Percentiles rank a stretch among this genome's conserved stretches.
These are phyloP conservation scores for Ophiocordyceps camponoti-saundersi DNA, from an alignment of 2,329 filamentous ascomycete genomes.

Conservation along the genomic window DNA sequence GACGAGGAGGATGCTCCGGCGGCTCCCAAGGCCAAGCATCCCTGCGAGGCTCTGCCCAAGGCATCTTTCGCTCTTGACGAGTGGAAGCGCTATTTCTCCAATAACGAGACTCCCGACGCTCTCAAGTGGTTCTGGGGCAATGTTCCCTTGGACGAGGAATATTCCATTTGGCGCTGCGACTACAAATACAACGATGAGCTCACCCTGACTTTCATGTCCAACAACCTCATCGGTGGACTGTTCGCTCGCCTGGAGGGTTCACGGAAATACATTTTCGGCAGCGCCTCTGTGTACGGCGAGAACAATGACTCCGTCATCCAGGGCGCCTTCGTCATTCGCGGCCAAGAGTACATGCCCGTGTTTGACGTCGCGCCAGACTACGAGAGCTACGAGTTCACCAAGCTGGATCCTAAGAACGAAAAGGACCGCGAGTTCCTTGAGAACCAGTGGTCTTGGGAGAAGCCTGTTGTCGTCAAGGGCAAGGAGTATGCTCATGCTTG, in stretches of 20 bases:
- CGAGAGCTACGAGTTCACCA: conserved; percentile 92
- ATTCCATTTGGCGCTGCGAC: conserved; percentile 83
- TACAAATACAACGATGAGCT: conserved; percentile 99
- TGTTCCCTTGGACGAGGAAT: conserved; percentile 80
- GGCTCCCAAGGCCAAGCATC: conserved; percentile 90
- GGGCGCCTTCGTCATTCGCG: conserved; percentile 90
- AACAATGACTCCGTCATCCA: conserved; percentile 81
- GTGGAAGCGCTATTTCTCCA: conserved; percentile 98
- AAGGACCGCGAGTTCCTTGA: conserved; percentile 79
- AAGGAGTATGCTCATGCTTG: conserved; percentile 81
- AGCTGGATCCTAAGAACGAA: conserved; percentile 77
- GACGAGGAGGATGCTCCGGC: conserved; percentile 24
- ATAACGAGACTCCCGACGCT: conserved; percentile 71
- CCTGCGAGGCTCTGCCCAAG: conserved; percentile 68
- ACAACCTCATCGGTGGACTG: conserved; percentile 97
- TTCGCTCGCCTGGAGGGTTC: conserved; percentile 92
- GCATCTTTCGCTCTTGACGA: conserved; percentile 78
- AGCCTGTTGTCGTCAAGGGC: conserved; percentile 60
- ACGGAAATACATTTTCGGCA: conserved; percentile 96
- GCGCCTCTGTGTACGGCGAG: conserved; percentile 72
- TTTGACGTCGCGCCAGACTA: conserved; percentile 96
- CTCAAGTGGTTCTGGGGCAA: conserved; percentile 99
- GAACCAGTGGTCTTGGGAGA: conserved; percentile 84
- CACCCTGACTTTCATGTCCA: conserved; percentile 95
- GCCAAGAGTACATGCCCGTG: conserved; percentile 68